Evolutionary conservation across 2,329 filamentous ascomycete species (phyloP).

Genomic region (Aspergillus sp.): DNA sequence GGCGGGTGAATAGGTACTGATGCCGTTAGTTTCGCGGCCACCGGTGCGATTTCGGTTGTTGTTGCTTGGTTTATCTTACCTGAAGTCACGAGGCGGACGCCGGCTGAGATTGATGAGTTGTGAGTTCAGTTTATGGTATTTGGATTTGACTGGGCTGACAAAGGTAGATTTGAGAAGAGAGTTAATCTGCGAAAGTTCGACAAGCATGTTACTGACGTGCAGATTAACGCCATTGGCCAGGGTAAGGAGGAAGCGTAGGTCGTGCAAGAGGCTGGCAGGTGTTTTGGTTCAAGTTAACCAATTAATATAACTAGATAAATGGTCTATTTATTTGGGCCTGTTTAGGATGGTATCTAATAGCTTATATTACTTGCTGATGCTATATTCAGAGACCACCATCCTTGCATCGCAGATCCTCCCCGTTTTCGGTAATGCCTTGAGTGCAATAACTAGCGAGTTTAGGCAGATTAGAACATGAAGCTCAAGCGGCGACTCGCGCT

Average conservation of each 20-base stretch:
- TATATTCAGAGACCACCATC: slow-evolving; percentile 26
- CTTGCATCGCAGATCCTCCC: too few relatives aligned
- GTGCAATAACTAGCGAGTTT: too few relatives aligned
- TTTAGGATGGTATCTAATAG: too few relatives aligned
- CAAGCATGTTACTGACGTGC: slow-evolving; percentile 36
- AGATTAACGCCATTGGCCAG: slow-evolving; percentile 15
- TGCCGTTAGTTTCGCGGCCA: slow-evolving; percentile 32
- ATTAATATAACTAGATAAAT: too few relatives aligned
- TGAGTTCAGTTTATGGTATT: slow-evolving; percentile 6
- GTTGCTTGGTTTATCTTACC: slow-evolving; percentile 51
- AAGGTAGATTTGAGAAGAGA: slow-evolving; percentile 34
- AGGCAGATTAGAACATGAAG: neutral
- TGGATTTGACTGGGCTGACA: neutral
- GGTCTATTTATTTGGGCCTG: too few relatives aligned
- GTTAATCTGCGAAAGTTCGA: slow-evolving; percentile 39
- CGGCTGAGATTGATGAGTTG: slow-evolving; percentile 50
- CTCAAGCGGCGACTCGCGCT: slow-evolving; percentile 2
- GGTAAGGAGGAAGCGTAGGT: neutral
- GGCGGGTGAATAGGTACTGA: neutral
- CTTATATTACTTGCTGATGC: neutral
- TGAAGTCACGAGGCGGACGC: slow-evolving; percentile 52
- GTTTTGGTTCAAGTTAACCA: too few relatives aligned
- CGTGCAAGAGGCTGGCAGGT: neutral
- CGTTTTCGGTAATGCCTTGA: too few relatives aligned
- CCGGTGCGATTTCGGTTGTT: slow-evolving; percentile 28